Evolutionary conservation across 768 basidiomycete genomes (phyloP), one percentile per base, ranked within the genome.

Genomic region (Glaciozyma martinii): DNA sequence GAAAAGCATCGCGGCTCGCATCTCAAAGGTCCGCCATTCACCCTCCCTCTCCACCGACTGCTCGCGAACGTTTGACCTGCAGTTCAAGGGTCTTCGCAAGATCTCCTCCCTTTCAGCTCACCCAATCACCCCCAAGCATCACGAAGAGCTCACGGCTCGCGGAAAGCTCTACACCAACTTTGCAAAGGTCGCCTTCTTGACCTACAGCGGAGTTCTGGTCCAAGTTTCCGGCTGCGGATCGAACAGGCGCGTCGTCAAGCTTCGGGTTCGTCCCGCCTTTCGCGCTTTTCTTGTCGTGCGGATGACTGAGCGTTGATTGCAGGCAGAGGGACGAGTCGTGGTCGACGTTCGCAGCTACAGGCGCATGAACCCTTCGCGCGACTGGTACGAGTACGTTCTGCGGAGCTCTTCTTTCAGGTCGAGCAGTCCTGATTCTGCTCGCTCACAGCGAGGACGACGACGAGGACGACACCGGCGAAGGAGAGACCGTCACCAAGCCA

Each of bases 121-220:
- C 66, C 85, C 85, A 0, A 70, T 85, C 50, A 81, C 84, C 46
- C 77, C 76, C 16, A 77, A 78, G 12, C 68, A 85, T 56, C 76
- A 78, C 47, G 74, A 77, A 59, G 67, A 74, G 13, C 71, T 85
- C 13, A 62, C 78, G 42, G 73, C 74, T 49, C 78, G 85, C n/a
- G 85, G 84, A 13, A 80, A 78, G 76, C 82, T 82, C 73, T 86
- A 85, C 84, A 73, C 78, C 29, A 74, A 73, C 5, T 66, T 85
- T 37, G 67, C 62, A 21, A 81, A 80, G 33, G 75, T 82, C 23
- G 82, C 83, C 65, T 84, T 85, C 68, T 80, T 81, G 70, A 78
- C 82, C 60, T 85, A 82, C 73, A 77, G 78, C n/a, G 84, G 84
- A 30, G 83, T 81, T 18, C 80, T 79, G 16, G 61, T 79, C 27